Evolutionary conservation across 495 filamentous ascomycete genomes (phyloP).

Genomic region (Tuber calosporum): DNA sequence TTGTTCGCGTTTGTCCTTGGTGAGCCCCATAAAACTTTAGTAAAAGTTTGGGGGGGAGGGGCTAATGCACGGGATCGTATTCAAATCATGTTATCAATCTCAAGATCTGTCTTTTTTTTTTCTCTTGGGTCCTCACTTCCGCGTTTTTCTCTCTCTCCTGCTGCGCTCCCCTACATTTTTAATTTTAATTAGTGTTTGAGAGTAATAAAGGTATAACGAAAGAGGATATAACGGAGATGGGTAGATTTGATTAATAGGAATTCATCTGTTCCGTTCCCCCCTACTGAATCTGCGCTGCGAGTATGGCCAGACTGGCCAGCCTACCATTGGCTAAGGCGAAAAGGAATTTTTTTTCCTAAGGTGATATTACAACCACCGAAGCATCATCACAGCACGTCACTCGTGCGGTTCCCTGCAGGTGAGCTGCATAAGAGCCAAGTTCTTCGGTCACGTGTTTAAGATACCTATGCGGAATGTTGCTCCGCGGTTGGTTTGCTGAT

Average conservation of each 20-base stretch:
- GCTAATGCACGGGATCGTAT: slow-evolving; percentile 1
- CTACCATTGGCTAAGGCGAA: neutral
- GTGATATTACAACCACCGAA: neutral
- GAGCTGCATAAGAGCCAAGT: neutral
- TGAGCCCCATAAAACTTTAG: neutral
- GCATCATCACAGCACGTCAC: neutral
- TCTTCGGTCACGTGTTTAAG: neutral
- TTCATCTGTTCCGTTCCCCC: neutral
- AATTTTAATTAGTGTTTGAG: neutral
- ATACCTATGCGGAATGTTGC: neutral
- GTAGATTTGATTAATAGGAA: neutral
- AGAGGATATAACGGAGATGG: neutral
- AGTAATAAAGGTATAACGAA: neutral
- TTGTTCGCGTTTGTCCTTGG: neutral
- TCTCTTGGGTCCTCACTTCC: neutral
- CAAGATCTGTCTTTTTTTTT: neutral
- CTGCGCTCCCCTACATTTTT: neutral
- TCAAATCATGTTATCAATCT: neutral
- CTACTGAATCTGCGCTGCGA: neutral
- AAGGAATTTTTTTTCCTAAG: neutral
- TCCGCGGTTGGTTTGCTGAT: neutral
- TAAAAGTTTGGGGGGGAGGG: neutral
- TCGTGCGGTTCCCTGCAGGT: neutral
- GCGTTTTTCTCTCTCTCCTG: neutral
- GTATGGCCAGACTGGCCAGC: neutral